phyloP scores from a whole-genome alignment of 306 rosid species.

The Vigna radiata region DNA sequence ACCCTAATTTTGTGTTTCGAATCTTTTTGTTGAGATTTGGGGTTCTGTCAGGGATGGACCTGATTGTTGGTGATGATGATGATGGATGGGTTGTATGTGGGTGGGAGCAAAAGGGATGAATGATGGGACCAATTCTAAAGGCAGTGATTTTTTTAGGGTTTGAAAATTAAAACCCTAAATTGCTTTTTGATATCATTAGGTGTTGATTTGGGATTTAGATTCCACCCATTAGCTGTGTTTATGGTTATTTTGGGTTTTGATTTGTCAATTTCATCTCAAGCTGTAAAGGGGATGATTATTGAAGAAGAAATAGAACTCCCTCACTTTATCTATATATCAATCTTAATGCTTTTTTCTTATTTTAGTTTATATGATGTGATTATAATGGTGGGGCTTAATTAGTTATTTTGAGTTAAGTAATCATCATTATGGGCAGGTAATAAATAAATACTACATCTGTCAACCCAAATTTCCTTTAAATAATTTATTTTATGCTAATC shows the following conservation, averaged over 20 bases:
- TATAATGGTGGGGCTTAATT: conserved; percentile 10
- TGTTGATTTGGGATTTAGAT: conserved; percentile 33
- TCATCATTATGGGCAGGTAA: not conserved
- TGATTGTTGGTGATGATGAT: conserved; percentile 20
- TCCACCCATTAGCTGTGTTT: conserved; percentile 24
- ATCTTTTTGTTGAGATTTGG: conserved; percentile 6
- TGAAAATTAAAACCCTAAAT: conserved; percentile 32
- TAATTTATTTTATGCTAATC: not conserved
- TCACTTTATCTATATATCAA: not conserved
- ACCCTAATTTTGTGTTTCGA: not conserved
- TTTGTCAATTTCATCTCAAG: conserved; percentile 21
- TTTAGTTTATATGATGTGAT: not conserved
- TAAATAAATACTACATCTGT: not conserved
- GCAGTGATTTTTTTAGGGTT: conserved; percentile 16
- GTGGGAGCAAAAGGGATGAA: conserved; percentile 1
- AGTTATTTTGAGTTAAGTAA: conserved; percentile 21
- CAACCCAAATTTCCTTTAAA: not conserved
- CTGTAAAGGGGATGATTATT: conserved; percentile 17
- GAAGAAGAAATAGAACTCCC: not conserved
- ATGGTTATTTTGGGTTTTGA: conserved; percentile 18
- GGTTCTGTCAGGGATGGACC: not conserved
- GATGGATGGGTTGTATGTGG: not conserved
- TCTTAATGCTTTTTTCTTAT: not conserved
- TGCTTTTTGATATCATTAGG: conserved; percentile 21
- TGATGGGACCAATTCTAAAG: conserved; percentile 27